Percentiles rank a stretch among this genome's conserved stretches.
Evolutionary conservation across 768 basidiomycete genomes (phyloP).

Genomic region (Lactarius evosmus): DNA sequence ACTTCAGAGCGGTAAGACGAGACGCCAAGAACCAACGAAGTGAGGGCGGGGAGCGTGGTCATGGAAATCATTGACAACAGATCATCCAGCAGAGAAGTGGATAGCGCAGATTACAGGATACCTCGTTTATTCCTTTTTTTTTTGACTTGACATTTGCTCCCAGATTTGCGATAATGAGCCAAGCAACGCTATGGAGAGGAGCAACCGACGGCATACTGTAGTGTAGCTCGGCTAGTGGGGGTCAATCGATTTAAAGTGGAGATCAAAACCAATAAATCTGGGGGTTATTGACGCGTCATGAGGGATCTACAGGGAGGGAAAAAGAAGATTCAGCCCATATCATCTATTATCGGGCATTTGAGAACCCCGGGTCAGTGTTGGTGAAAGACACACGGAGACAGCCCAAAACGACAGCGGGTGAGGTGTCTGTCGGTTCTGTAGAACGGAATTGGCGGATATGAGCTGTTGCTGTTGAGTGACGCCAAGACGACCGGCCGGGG

Average conservation of each 20-base stretch:
- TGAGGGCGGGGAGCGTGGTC: background rate
- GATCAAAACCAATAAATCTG: conserved; percentile 25
- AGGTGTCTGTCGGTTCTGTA: background rate
- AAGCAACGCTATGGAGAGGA: background rate
- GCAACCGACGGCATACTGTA: background rate
- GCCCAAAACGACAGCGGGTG: conserved; percentile 1
- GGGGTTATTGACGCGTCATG: conserved; percentile 4
- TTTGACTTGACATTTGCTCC: background rate
- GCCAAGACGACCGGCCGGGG: background rate
- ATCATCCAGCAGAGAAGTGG: conserved; percentile 18
- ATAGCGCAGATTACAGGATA: conserved; percentile 19
- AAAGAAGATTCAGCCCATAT: conserved; percentile 8
- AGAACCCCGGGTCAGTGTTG: background rate
- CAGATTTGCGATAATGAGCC: background rate
- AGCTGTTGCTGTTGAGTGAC: background rate
- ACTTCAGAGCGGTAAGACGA: background rate
- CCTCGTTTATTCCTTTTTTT: background rate
- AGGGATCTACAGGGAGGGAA: conserved; percentile 20
- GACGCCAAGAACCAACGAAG: background rate
- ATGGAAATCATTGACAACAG: conserved; percentile 12
- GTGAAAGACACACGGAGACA: background rate
- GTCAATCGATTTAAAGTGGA: conserved; percentile 22
- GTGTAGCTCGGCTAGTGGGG: background rate
- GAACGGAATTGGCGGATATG: background rate
- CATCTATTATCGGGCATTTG: conserved; percentile 9